phyloP scores from a whole-genome alignment of 306 rosid genomes.

The Casuarina cunninghamiana region DNA sequence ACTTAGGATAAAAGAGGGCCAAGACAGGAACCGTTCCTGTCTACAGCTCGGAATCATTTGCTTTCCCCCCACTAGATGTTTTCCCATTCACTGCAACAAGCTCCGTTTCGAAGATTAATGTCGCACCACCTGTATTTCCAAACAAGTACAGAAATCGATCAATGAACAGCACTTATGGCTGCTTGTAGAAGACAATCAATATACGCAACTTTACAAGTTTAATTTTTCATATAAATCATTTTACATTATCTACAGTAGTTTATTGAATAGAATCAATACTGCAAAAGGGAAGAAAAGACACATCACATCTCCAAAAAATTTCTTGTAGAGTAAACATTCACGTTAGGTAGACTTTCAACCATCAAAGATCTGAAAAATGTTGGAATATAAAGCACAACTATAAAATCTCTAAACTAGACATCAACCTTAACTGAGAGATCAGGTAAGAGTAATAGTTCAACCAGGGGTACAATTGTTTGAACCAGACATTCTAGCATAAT shows the following conservation, averaged over 20 bases:
- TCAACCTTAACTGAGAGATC: background rate
- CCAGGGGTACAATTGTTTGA: no score
- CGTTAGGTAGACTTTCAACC: background rate
- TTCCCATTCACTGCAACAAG: constrained; percentile 82
- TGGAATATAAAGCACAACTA: background rate
- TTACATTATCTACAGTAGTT: background rate
- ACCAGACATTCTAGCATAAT: no score
- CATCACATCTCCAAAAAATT: background rate
- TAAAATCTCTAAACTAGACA: background rate
- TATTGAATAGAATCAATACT: background rate
- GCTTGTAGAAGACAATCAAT: no score
- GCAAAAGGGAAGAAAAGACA: background rate
- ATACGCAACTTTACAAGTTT: no score
- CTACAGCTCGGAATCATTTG: constrained; percentile 33
- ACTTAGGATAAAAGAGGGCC: background rate
- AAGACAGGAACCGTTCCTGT: background rate
- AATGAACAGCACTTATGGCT: no score
- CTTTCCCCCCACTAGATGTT: constrained; percentile 31
- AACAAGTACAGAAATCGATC: background rate
- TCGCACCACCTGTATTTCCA: constrained; percentile 79
- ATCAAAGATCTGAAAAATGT: background rate
- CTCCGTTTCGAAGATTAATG: constrained; percentile 90
- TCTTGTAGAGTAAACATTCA: background rate
- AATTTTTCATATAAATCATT: no score
- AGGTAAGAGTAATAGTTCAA: background rate